Conservation (phyloP, 768 basidiomycete species). For the Heimioporus sp. region DNA sequence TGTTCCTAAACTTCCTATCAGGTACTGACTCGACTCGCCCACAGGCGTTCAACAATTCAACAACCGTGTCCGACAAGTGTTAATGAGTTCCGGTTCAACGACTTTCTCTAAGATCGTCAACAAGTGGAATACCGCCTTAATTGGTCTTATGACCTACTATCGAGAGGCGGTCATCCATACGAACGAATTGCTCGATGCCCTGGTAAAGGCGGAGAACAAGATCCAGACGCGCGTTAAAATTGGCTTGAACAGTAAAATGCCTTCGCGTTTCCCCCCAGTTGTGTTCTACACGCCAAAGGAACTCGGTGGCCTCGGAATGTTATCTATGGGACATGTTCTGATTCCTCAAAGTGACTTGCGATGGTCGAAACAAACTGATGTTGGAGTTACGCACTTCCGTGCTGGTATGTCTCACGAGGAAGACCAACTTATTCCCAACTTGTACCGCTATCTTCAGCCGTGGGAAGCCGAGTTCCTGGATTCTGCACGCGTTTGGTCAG, state of each 20-base stretch:
- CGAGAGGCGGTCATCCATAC: conserved; percentile 98
- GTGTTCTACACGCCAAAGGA: conserved; percentile 98
- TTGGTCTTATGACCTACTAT: conserved; percentile 97
- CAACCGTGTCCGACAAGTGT: conserved; percentile 92
- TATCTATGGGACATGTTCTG: conserved; percentile 98
- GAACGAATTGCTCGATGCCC: conserved; percentile 89
- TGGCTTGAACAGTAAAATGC: conserved; percentile 99
- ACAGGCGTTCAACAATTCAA: conserved; percentile 93
- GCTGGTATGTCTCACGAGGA: conserved; percentile 98
- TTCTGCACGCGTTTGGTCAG: conserved; percentile 98
- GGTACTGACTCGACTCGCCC: conserved; percentile 4
- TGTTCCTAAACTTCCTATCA: neutral
- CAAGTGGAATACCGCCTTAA: conserved; percentile 96
- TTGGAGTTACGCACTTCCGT: conserved; percentile 97
- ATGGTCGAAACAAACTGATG: conserved; percentile 98
- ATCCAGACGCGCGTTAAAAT: conserved; percentile 99
- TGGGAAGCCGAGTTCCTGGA: conserved; percentile 99
- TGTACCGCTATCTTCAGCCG: conserved; percentile 95
- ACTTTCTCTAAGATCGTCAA: conserved; percentile 99
- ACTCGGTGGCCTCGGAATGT: conserved; percentile 96
- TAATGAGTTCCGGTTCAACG: conserved; percentile 98
- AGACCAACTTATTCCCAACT: conserved; percentile 92
- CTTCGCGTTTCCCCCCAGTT: conserved; percentile 95
- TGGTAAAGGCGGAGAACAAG: conserved; percentile 99
- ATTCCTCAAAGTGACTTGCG: conserved; percentile 97